phyloP scores from a whole-genome alignment of 2,329 filamentous ascomycete species.

The Colletotrichum musicola region DNA sequence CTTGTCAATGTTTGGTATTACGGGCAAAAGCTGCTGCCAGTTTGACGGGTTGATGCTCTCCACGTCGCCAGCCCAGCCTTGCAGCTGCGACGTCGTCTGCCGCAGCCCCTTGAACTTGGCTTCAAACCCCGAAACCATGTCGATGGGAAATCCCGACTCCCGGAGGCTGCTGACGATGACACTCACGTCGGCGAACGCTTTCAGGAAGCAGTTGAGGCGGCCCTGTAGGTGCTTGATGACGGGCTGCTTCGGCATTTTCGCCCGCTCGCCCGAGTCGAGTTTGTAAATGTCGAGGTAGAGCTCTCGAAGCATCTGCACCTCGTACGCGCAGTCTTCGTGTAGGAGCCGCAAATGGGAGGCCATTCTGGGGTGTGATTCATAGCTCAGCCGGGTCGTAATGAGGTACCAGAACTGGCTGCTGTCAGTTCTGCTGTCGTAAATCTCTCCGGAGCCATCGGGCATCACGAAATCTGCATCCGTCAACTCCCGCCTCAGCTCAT shows the following conservation, averaged over 20 bases:
- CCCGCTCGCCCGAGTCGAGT: not conserved
- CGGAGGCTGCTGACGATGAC: not conserved
- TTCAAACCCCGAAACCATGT: not conserved
- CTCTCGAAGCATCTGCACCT: not conserved
- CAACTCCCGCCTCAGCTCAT: not conserved
- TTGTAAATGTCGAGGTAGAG: slow-evolving; percentile 24
- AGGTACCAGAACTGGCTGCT: slow-evolving; percentile 4
- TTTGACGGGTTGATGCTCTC: not conserved
- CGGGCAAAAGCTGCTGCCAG: not conserved
- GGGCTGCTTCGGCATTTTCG: not conserved
- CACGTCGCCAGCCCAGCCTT: not conserved
- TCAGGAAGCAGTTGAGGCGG: not conserved
- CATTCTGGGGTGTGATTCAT: not conserved
- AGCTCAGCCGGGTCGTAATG: not conserved
- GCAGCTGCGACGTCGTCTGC: not conserved
- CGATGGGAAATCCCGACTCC: not conserved
- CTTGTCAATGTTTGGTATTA: slow-evolving; percentile 17
- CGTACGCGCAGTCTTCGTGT: not conserved
- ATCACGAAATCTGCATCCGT: too few species aligned
- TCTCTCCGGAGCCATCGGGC: not conserved
- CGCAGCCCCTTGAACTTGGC: not conserved
- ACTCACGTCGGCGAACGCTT: not conserved
- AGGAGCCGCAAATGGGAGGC: not conserved
- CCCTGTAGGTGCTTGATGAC: not conserved
- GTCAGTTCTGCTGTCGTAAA: not conserved